Evolutionary conservation across 345 rosid species (phyloP), one percentile per base, ranked within the genome.

Genomic region (Camelina hispida): DNA sequence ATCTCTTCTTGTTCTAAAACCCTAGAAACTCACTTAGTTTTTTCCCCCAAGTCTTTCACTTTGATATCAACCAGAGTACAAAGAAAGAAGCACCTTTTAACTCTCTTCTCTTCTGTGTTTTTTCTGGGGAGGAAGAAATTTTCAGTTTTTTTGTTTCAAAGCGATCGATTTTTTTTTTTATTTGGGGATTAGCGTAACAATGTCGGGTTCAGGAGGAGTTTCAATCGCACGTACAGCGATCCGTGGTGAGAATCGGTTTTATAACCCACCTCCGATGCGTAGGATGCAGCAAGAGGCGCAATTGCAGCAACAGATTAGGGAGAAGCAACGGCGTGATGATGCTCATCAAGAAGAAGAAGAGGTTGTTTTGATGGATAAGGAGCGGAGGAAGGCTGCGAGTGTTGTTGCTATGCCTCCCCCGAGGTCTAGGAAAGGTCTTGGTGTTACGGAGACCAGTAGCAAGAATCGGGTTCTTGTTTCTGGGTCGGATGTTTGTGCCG

Each of bases 221-320:
- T 80, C 85, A 58, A 81, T 77, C 67, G 82, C 75, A 2, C 70
- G 83, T 2, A 66, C 81, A 32, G 76, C 80, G 65, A 59, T 74
- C 68, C 76, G 83, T 3, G 89, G 85, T 2, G 87, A 82, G 77
- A 79, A 79, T 62, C 82, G 87, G 22, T 84, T 86, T 59, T 84
- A 86, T 46, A 72, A 84, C n/a, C 85, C 87, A 9, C 89, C 87
- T 9, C 72, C 82, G 58, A 69, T 86, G 73, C 73, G 87, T 32
- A 76, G 75, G 61, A 87, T 69, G 64, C 83, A 78, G 70, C 79
- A 79, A 51, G 83, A 84, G 44, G 85, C 78, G 13, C 83, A 74
- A 66, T 81, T 79, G 48, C 84, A 83, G 32, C 78, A 80, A 53
- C 74, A 66, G 40, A 50, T 77, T 54, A 76, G 66, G 17, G 67